Percentiles rank a stretch among this genome's conserved stretches.
These are phyloP conservation scores for Aspergillus sp. DNA, from an alignment of 2,329 filamentous ascomycete genomes.

Conservation along the genomic window DNA sequence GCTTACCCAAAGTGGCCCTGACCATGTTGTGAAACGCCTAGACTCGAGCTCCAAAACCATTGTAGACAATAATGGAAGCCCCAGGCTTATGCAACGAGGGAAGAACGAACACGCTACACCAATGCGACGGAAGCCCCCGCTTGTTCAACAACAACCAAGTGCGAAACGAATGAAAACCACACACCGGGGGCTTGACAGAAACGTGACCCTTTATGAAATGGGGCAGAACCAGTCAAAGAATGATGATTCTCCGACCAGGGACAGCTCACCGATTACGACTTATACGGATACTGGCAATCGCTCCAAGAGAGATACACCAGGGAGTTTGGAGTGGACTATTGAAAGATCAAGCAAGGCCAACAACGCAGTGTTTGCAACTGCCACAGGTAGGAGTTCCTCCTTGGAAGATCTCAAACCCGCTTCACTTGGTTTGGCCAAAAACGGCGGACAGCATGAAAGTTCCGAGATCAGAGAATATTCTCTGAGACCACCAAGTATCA, in stretches of 20 bases:
- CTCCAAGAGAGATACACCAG: neutral
- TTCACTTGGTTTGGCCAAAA: neutral
- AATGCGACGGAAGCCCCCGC: neutral
- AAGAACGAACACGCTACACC: neutral
- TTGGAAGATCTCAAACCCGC: neutral
- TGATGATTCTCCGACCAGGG: neutral
- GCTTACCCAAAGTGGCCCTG: neutral
- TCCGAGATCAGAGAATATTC: neutral
- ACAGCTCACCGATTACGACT: neutral
- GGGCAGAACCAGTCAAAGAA: neutral
- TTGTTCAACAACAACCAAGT: neutral
- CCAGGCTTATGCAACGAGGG: constrained; percentile 19
- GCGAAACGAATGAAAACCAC: neutral
- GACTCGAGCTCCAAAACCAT: constrained; percentile 19
- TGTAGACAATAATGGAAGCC: constrained; percentile 41
- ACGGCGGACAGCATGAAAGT: neutral
- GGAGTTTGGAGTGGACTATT: neutral
- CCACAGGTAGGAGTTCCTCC: neutral
- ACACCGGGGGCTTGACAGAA: neutral
- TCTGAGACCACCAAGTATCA: too few relatives aligned
- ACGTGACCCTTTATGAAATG: neutral
- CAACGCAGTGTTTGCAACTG: neutral
- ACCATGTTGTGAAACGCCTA: neutral
- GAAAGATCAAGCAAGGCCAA: neutral
- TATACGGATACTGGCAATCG: neutral